Evolutionary conservation across 2,329 filamentous ascomycete species (phyloP).

Genomic region (Colletotrichum sp.): DNA sequence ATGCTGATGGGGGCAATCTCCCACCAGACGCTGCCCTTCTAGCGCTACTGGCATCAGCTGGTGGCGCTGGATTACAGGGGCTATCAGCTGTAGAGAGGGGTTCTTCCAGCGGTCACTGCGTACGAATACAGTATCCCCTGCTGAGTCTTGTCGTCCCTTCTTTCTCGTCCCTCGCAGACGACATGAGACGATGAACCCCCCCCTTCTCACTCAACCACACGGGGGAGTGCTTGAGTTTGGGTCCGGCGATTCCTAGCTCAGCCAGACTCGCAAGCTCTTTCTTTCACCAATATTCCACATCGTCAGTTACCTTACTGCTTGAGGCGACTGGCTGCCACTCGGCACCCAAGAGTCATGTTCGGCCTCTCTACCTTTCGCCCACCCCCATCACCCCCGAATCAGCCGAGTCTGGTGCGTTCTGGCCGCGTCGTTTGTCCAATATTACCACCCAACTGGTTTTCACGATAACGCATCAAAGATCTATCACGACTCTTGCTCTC

Average conservation of each 20-base stretch:
- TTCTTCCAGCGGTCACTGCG: background rate
- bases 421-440: background rate
- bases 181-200: background rate
- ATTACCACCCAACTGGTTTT: background rate
- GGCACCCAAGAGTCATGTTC: background rate
- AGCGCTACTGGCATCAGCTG: background rate
- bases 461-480: background rate
- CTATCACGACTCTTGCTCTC: background rate
- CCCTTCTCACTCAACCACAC: background rate
- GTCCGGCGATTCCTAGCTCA: background rate
- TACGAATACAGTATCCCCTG: background rate
- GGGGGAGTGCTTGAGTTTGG: background rate
- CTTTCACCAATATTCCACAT: background rate
- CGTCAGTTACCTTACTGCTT: background rate
- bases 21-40: background rate
- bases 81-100: background rate
- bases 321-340: background rate
- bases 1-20: background rate
- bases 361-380: background rate
- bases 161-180: background rate
- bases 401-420: background rate
- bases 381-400: conserved; percentile 1
- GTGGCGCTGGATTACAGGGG: background rate
- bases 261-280: background rate
- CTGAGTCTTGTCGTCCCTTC: background rate